Percentiles rank a stretch among this genome's conserved stretches.
Conservation (phyloP, 768 basidiomycete species). For the Cubamyces sp. region DNA sequence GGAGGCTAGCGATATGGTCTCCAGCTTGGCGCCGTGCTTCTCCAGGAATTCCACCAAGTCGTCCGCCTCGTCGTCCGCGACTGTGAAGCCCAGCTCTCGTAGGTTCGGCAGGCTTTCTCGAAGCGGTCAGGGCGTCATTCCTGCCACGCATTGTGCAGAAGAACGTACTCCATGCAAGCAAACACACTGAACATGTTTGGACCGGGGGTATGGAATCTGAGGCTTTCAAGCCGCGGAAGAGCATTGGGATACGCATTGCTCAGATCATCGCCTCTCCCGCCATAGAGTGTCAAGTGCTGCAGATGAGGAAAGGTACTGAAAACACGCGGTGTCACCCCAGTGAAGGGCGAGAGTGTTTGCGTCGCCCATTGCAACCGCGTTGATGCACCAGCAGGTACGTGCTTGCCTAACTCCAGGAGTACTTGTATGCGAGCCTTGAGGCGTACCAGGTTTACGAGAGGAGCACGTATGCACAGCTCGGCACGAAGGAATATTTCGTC, state of each 20-base stretch:
- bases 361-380: neutral
- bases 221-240: conserved; percentile 1
- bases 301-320: neutral
- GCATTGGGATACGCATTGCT: neutral
- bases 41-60: neutral
- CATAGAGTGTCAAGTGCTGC: neutral
- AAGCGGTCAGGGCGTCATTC: neutral
- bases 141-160: neutral
- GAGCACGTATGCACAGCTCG: neutral
- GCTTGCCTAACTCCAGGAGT: neutral
- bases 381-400: neutral
- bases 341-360: neutral
- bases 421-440: conserved; percentile 1
- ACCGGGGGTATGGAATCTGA: neutral
- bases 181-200: conserved; percentile 2
- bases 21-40: conserved; percentile 6
- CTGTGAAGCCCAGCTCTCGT: conserved; percentile 4
- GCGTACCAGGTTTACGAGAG: conserved; percentile 1
- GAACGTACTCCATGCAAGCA: neutral
- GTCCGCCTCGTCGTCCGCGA: neutral
- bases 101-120: conserved; percentile 3
- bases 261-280: neutral
- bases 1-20: neutral
- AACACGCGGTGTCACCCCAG: neutral
- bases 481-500: neutral